Evolutionary conservation across 2,329 filamentous ascomycete species (phyloP).

Genomic region (Ophiocordyceps camponoti-rufipedis): DNA sequence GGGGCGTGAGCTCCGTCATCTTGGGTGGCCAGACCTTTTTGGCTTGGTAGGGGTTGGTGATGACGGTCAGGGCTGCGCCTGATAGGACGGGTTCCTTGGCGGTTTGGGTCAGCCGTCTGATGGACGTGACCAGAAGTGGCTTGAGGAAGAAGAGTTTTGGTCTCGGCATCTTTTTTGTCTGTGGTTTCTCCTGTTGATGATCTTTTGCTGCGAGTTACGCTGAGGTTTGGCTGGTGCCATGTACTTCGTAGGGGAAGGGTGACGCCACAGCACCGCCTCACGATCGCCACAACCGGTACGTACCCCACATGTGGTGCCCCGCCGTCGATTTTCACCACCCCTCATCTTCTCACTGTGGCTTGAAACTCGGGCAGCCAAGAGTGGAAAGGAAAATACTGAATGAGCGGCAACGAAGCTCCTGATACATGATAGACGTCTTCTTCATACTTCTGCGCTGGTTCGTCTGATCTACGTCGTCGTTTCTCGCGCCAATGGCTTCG

Average conservation of each 20-base stretch:
- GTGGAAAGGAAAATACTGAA: neutral
- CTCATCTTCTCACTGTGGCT: neutral
- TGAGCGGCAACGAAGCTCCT: neutral
- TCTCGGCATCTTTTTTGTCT: no score
- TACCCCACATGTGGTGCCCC: conserved; percentile 8
- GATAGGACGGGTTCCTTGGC: conserved; percentile 10
- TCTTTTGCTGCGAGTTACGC: no score
- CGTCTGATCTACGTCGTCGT: neutral
- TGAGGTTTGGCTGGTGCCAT: no score
- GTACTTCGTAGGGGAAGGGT: no score
- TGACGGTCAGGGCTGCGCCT: conserved; percentile 19
- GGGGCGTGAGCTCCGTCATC: conserved; percentile 47
- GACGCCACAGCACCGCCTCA: conserved; percentile 8
- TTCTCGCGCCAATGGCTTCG: conserved; percentile 20
- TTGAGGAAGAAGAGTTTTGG: neutral
- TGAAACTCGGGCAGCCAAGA: neutral
- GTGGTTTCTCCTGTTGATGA: no score
- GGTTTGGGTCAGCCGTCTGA: conserved; percentile 15
- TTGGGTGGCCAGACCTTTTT: conserved; percentile 67
- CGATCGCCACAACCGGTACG: conserved; percentile 2
- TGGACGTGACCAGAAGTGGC: conserved; percentile 15
- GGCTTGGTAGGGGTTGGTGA: conserved; percentile 37
- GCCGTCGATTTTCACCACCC: conserved; percentile 17
- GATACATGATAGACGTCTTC: neutral
- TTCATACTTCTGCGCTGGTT: neutral